phyloP scores from a whole-genome alignment of 805 yeast genomes.

The Schwanniomyces polymorphus region DNA sequence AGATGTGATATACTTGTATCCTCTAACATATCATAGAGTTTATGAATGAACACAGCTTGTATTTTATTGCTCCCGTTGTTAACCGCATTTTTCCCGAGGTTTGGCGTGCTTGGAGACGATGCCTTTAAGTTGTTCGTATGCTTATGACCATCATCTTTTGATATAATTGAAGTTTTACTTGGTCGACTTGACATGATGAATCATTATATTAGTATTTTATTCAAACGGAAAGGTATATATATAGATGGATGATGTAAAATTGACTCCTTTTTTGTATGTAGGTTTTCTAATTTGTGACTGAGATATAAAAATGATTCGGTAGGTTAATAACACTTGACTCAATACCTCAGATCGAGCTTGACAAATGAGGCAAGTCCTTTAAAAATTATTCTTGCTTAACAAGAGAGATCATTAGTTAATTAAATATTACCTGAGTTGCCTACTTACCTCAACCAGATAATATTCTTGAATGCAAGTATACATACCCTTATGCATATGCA shows the following conservation, averaged over 20 bases:
- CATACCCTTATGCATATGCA: background rate
- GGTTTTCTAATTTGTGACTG: too few relatives aligned
- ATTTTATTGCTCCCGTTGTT: conserved; percentile 21
- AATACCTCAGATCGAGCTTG: too few relatives aligned
- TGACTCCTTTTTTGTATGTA: too few relatives aligned
- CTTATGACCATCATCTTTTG: background rate
- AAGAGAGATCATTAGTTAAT: background rate
- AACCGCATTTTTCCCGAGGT: background rate
- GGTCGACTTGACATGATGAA: background rate
- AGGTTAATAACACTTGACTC: too few relatives aligned
- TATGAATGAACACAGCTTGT: conserved; percentile 71
- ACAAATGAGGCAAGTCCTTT: too few relatives aligned
- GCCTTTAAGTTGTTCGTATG: background rate
- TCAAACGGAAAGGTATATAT: too few relatives aligned
- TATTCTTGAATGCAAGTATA: background rate
- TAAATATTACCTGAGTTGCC: background rate
- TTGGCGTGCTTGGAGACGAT: background rate
- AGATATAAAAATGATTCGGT: too few relatives aligned
- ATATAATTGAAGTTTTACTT: background rate
- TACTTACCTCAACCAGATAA: background rate
- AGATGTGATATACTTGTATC: conserved; percentile 69
- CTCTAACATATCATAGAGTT: conserved; percentile 87
- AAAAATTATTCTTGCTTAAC: background rate
- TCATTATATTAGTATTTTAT: background rate
- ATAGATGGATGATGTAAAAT: too few relatives aligned